A percentile compares a stretch with the other conserved stretches of the same genome.
Evolutionary conservation across 2,329 filamentous ascomycete species (phyloP).

Genomic region (Clarireedia monteithiana): DNA sequence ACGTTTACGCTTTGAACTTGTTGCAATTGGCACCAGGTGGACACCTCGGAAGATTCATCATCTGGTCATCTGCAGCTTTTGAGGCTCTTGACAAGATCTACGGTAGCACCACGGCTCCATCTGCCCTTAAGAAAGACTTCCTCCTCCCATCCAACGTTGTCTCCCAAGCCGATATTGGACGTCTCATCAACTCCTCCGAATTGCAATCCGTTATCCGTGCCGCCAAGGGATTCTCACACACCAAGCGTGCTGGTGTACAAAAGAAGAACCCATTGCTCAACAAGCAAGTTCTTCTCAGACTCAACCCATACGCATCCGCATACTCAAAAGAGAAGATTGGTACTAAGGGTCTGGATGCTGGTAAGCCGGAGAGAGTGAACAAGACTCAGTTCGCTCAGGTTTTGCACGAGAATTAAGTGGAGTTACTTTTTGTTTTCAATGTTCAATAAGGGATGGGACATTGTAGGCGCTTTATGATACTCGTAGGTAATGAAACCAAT

Average conservation of each 20-base stretch:
- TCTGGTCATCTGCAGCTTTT: conserved; percentile 98
- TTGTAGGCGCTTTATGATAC: conserved; percentile 10
- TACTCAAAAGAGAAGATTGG: conserved; percentile 84
- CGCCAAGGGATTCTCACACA: conserved; percentile 80
- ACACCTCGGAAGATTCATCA: conserved; percentile 96
- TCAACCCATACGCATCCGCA: conserved; percentile 94
- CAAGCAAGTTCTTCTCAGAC: conserved; percentile 96
- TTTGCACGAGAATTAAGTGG: conserved; percentile 42
- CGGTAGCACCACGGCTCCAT: conserved; percentile 82
- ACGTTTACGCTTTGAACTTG: conserved; percentile 92
- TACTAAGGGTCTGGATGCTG: conserved; percentile 54
- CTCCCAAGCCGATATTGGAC: conserved; percentile 88
- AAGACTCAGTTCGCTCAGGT: conserved; percentile 33
- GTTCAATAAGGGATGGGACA: conserved; percentile 10
- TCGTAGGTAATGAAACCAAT: conserved; percentile 8
- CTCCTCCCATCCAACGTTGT: conserved; percentile 88
- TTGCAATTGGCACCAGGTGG: conserved; percentile 98
- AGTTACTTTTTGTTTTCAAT: conserved; percentile 15
- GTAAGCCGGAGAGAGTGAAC: conserved; percentile 45
- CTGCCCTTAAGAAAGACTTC: conserved; percentile 98
- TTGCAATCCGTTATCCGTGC: conserved; percentile 92
- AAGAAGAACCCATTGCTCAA: conserved; percentile 99
- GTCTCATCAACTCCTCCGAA: conserved; percentile 98
- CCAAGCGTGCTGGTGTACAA: conserved; percentile 86
- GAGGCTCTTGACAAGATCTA: conserved; percentile 95